Evolutionary conservation across 495 filamentous ascomycete species (phyloP).

Genomic region (Tuber umbilicatum): DNA sequence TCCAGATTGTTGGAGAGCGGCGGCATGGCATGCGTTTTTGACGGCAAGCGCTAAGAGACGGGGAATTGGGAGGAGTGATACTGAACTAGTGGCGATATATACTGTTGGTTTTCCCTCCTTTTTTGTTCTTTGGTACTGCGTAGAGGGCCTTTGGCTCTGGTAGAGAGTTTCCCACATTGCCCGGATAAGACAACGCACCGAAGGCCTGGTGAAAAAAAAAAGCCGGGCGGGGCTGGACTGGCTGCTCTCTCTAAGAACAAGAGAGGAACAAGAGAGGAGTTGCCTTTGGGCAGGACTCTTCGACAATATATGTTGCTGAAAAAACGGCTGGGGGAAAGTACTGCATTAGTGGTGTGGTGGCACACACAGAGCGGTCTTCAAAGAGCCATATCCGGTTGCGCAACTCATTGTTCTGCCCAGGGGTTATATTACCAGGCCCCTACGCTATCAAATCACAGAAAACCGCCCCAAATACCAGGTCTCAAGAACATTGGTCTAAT

Average conservation of each 20-base stretch:
- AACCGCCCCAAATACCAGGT: neutral
- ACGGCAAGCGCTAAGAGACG: conserved; percentile 67
- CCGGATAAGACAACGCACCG: neutral
- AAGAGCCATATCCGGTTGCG: neutral
- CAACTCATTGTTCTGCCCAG: neutral
- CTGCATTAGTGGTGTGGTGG: neutral
- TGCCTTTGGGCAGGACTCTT: neutral
- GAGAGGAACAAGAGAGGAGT: too few species aligned
- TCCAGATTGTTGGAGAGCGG: conserved; percentile 87
- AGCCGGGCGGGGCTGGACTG: neutral
- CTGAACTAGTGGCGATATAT: conserved; percentile 57
- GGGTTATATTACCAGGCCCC: neutral
- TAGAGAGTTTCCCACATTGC: neutral
- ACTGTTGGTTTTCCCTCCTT: conserved; percentile 30
- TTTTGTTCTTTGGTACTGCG: neutral
- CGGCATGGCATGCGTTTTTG: conserved; percentile 93
- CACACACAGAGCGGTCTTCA: neutral
- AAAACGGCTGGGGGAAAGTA: neutral
- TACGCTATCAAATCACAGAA: neutral
- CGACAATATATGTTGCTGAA: neutral
- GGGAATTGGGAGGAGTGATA: conserved; percentile 54
- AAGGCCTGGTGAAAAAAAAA: neutral
- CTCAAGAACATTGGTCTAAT: conserved; percentile 2
- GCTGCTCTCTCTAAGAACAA: neutral
- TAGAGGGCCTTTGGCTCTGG: neutral